Conservation (phyloP, 139 green algal species). For the Dunaliella sp. region DNA sequence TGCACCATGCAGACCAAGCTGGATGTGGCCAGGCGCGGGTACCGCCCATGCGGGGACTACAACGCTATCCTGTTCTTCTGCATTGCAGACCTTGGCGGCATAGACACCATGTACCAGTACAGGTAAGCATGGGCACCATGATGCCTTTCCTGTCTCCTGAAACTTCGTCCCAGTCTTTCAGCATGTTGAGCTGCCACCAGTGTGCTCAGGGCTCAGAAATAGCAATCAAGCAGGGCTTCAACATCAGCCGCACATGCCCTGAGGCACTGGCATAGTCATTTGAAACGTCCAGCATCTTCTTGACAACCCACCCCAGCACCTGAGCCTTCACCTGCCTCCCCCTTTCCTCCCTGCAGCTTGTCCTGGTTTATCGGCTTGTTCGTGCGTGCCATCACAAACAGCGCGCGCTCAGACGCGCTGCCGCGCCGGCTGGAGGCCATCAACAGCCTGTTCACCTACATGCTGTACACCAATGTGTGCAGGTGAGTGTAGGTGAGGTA, state of each 20-base stretch:
- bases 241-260: too few relatives aligned
- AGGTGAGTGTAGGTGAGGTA: constrained; percentile 8
- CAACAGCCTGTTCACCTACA: constrained; percentile 74
- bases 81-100: constrained; percentile 56
- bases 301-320: too few relatives aligned
- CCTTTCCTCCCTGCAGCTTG: constrained; percentile 21
- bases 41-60: constrained; percentile 56
- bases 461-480: constrained; percentile 76
- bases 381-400: constrained; percentile 39
- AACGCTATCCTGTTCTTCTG: constrained; percentile 71
- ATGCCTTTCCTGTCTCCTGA: too few relatives aligned
- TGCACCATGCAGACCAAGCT: constrained; percentile 47
- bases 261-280: too few relatives aligned
- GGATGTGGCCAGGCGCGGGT: constrained; percentile 54
- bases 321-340: too few relatives aligned
- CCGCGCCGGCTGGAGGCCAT: constrained; percentile 53
- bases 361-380: constrained; percentile 61
- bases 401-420: constrained; percentile 20
- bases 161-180: too few relatives aligned
- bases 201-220: too few relatives aligned
- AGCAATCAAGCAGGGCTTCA: too few relatives aligned
- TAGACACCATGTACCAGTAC: constrained; percentile 68
- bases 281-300: too few relatives aligned
- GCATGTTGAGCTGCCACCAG: too few relatives aligned
- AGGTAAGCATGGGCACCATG: too few relatives aligned